Base-by-base conservation (phyloP, 305 asterid genomes). In the Fraxinus albicans region DNA sequence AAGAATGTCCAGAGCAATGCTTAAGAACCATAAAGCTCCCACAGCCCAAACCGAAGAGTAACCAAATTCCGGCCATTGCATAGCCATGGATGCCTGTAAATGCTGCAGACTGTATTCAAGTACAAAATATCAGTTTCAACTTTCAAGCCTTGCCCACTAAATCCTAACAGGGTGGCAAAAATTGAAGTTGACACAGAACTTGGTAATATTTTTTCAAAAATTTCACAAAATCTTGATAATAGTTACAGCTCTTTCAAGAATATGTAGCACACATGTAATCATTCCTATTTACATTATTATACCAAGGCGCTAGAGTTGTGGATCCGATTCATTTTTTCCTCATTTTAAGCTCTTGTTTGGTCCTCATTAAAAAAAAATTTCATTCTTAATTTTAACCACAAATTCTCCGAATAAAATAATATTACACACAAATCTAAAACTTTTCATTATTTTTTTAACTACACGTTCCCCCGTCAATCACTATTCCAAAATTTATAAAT, bases 1-100 rank as follows among this genome's bases (percentile, higher is more conserved):
- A 77, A 69, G 87, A 34, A 25, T 50, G 77, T 50, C 87, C 88
- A 33, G 35, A 77, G 42, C 53, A 81, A 63, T 77, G 82, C 87
- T 84, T 90, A 25, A 80, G 8, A 79, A 83, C 47, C 44, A 87
- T 27, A 80, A 81, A 91, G 79, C 84, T 53, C 74, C 88, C 91
- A 80, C 84, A 70, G 47, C 90, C 89, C 77, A 91, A 21, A 12
- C 93, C 92, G 47, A 80, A 58, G 19, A 89, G 67, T 36, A 91
- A 55, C 95, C 93, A 91, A 35, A 89, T 67, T 13, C 90, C 92
- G 10, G 90, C 91, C 77, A 91, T 83, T 27, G 89, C 88, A 82
- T 89, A 91, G 0, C 92, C 93, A 53, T 86, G 91, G 55, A 90
- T 79, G 50, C 95, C 95, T 33, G 89, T 86, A 80, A 84, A 90